These are phyloP conservation scores for Cytospora paraplurivora DNA, from an alignment of 2,329 filamentous ascomycete genomes.

Conservation along the genomic window DNA sequence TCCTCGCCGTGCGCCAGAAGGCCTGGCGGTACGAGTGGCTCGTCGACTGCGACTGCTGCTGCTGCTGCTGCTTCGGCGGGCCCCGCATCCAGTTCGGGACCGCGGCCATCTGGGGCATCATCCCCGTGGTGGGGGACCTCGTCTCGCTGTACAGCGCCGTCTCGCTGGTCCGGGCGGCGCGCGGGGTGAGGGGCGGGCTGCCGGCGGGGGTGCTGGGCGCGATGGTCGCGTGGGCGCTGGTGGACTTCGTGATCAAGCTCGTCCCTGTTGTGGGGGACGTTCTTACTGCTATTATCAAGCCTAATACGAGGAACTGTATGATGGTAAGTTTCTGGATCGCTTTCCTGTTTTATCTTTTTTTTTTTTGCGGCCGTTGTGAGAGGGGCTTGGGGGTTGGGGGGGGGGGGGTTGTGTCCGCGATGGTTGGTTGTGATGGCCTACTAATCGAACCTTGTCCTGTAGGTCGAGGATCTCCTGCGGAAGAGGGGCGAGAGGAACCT, in stretches of 20 bases:
- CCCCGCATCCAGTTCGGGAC: conserved; percentile 27
- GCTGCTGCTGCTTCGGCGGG: conserved; percentile 28
- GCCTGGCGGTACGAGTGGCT: conserved; percentile 29
- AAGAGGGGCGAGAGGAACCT: conserved; percentile 13
- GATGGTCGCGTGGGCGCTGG: conserved; percentile 24
- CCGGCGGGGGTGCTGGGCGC: conserved; percentile 8
- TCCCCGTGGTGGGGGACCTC: conserved; percentile 26
- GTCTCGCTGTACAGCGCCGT: conserved; percentile 25
- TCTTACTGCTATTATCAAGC: conserved; percentile 25
- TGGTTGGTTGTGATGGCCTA: too few relatives aligned
- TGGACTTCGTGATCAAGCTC: conserved; percentile 27
- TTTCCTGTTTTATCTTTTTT: too few relatives aligned
- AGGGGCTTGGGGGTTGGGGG: too few relatives aligned
- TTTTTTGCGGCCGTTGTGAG: too few relatives aligned
- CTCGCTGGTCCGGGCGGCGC: conserved; percentile 24
- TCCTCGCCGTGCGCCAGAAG: conserved; percentile 23
- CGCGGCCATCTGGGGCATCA: conserved; percentile 24
- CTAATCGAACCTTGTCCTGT: too few relatives aligned
- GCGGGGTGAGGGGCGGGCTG: conserved; percentile 23
- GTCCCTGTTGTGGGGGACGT: conserved; percentile 25
- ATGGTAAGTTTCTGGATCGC: neutral
- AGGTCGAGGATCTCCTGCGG: conserved; percentile 19
- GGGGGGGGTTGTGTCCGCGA: too few relatives aligned
- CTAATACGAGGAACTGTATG: conserved; percentile 26
- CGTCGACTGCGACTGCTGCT: conserved; percentile 29